Percentiles rank a stretch among this genome's conserved stretches.
phyloP scores from a whole-genome alignment of 1,284 basidiomycete genomes.

The Quambalaria eucalypti region DNA sequence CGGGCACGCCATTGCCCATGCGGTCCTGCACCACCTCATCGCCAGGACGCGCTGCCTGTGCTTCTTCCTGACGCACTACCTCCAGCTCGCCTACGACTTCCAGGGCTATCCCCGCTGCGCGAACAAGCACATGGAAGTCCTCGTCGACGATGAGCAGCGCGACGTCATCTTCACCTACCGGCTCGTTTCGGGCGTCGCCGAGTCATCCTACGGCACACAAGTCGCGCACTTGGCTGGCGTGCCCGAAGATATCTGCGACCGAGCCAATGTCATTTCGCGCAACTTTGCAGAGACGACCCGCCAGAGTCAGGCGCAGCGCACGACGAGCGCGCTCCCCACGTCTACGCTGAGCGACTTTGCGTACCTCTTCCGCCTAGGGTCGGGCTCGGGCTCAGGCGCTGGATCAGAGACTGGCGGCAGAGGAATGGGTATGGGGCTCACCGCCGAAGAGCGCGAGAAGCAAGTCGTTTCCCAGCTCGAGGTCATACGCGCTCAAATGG shows the following conservation, averaged over 20 bases:
- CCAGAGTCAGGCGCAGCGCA: constrained; percentile 29
- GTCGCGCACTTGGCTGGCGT: constrained; percentile 44
- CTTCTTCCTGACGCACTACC: constrained; percentile 46
- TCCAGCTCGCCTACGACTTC: constrained; percentile 37
- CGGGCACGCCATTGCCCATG: constrained; percentile 44
- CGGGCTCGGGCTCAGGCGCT: not conserved
- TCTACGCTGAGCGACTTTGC: constrained; percentile 40
- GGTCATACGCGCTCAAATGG: constrained; percentile 28
- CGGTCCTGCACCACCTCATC: constrained; percentile 42
- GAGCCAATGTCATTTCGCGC: constrained; percentile 34
- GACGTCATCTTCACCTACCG: constrained; percentile 45
- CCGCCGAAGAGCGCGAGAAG: too few species aligned
- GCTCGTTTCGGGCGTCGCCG: constrained; percentile 56
- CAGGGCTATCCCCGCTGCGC: constrained; percentile 37
- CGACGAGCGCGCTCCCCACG: constrained; percentile 26
- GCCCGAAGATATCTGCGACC: constrained; percentile 36
- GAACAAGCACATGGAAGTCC: constrained; percentile 46
- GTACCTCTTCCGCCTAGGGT: constrained; percentile 20
- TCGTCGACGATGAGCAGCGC: constrained; percentile 38
- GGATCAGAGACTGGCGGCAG: not conserved
- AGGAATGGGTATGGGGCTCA: too few species aligned
- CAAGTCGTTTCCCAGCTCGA: constrained; percentile 23
- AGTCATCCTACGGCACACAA: constrained; percentile 67
- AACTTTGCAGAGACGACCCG: constrained; percentile 34
- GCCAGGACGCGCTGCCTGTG: constrained; percentile 41